Conservation (phyloP, 1,284 basidiomycete genomes). For the Sporisorium graminicola region DNA sequence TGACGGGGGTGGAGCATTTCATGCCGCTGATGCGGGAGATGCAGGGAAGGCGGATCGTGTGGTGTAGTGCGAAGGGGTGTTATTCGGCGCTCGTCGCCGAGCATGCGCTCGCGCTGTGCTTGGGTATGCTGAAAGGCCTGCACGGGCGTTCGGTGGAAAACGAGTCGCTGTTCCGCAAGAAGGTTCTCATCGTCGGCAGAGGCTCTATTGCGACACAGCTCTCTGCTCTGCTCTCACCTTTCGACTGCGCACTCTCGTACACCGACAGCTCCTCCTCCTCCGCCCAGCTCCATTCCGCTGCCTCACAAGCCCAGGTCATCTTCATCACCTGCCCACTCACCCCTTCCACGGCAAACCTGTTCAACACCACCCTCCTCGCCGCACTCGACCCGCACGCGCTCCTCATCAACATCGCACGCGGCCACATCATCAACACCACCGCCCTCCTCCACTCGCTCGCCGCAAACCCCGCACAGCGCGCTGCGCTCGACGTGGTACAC, state of each 20-base stretch:
- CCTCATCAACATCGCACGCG: slow-evolving; percentile 66
- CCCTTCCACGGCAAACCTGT: slow-evolving; percentile 13
- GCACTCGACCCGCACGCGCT: slow-evolving; percentile 1
- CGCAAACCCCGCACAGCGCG: slow-evolving; percentile 80
- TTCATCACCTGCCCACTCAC: slow-evolving; percentile 54
- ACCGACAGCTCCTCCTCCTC: background rate
- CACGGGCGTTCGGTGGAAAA: background rate
- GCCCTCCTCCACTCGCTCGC: slow-evolving; percentile 83
- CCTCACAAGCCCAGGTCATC: slow-evolving; percentile 9
- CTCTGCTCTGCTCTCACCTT: slow-evolving; percentile 19
- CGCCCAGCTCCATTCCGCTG: background rate
- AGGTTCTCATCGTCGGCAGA: slow-evolving; percentile 45
- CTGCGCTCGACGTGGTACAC: slow-evolving; percentile 85
- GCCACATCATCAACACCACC: slow-evolving; percentile 80
- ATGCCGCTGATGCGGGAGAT: slow-evolving; percentile 19
- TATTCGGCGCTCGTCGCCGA: slow-evolving; percentile 52
- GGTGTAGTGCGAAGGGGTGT: slow-evolving; percentile 57
- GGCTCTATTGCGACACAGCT: slow-evolving; percentile 41
- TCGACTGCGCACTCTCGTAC: slow-evolving; percentile 23
- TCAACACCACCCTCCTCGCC: slow-evolving; percentile 12
- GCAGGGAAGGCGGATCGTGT: slow-evolving; percentile 3
- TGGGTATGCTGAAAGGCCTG: slow-evolving; percentile 27
- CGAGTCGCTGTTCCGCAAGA: slow-evolving; percentile 13
- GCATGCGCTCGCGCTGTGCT: slow-evolving; percentile 45
- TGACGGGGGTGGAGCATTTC: slow-evolving; percentile 56